phyloP scores from a whole-genome alignment of 306 rosid genomes.

The Delonix regia region DNA sequence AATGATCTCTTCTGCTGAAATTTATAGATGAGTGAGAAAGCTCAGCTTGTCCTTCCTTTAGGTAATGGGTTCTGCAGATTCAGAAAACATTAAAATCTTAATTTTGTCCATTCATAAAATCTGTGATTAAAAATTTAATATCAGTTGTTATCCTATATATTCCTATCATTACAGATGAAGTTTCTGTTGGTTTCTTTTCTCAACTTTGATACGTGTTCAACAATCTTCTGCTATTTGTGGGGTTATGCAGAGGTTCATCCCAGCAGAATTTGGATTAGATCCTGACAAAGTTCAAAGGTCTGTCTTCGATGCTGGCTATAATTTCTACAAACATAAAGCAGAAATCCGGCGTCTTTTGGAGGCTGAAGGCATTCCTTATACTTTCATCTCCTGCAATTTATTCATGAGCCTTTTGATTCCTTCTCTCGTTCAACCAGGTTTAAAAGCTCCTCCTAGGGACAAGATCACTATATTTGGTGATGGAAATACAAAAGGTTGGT shows the following conservation, averaged over 20 bases:
- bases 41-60: background rate
- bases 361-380: constrained; percentile 69
- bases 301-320: constrained; percentile 47
- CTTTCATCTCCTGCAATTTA: constrained; percentile 71
- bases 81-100: background rate
- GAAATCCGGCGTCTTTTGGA: constrained; percentile 70
- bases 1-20: background rate
- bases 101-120: background rate
- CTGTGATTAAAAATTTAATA: background rate
- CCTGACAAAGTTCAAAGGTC: constrained; percentile 59
- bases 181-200: background rate
- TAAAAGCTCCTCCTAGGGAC: constrained; percentile 71
- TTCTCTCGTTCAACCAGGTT: constrained; percentile 73
- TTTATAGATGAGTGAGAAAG: constrained; percentile 2
- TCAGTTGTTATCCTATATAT: constrained; percentile 6
- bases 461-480: constrained; percentile 70
- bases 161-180: background rate
- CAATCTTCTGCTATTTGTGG: constrained; percentile 24
- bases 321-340: constrained; percentile 63
- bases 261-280: constrained; percentile 84
- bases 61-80: background rate
- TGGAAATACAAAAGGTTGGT: constrained; percentile 71
- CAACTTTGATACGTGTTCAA: constrained; percentile 9
- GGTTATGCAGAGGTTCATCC: constrained; percentile 65
- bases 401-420: constrained; percentile 66